Evolutionary conservation across 2,329 filamentous ascomycete species (phyloP).

Genomic region (Fusarium brevicatenulatum): DNA sequence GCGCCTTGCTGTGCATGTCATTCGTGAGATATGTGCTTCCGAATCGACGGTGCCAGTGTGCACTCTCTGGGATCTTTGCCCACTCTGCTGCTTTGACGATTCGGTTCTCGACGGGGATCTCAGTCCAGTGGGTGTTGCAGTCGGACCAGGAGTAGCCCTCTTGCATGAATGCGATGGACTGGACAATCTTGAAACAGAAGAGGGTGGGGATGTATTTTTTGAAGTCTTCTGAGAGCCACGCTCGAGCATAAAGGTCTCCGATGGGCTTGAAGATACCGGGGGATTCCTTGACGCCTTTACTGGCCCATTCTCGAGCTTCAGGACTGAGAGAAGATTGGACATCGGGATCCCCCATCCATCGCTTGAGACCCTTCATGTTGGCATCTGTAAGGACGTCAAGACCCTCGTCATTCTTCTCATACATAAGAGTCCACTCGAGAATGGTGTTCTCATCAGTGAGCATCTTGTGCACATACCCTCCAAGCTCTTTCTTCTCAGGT

Average conservation of each 20-base stretch:
- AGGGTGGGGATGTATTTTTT: conserved; percentile 52
- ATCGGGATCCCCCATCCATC: conserved; percentile 51
- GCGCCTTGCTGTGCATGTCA: conserved; percentile 49
- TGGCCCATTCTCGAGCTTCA: conserved; percentile 48
- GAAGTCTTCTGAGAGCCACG: conserved; percentile 51
- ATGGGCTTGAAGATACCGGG: conserved; percentile 51
- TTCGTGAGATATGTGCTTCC: conserved; percentile 54
- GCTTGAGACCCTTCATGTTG: conserved; percentile 51
- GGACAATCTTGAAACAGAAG: conserved; percentile 57
- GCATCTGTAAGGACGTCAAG: conserved; percentile 53
- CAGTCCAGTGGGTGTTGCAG: conserved; percentile 51
- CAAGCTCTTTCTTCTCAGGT: conserved; percentile 49
- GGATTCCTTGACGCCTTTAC: conserved; percentile 38
- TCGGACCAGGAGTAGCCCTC: conserved; percentile 52
- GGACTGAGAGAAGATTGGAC: conserved; percentile 45
- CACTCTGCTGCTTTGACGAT: conserved; percentile 51
- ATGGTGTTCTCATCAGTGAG: conserved; percentile 51
- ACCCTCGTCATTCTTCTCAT: conserved; percentile 55
- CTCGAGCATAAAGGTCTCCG: conserved; percentile 52
- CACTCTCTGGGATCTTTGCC: conserved; percentile 49
- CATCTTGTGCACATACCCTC: conserved; percentile 50
- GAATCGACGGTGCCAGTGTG: conserved; percentile 52
- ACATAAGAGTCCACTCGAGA: conserved; percentile 54
- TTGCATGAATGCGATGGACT: conserved; percentile 53
- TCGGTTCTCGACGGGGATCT: conserved; percentile 48